Conservation (phyloP, 2,329 filamentous ascomycete species). For the Sporothrix brunneoviolacea region DNA sequence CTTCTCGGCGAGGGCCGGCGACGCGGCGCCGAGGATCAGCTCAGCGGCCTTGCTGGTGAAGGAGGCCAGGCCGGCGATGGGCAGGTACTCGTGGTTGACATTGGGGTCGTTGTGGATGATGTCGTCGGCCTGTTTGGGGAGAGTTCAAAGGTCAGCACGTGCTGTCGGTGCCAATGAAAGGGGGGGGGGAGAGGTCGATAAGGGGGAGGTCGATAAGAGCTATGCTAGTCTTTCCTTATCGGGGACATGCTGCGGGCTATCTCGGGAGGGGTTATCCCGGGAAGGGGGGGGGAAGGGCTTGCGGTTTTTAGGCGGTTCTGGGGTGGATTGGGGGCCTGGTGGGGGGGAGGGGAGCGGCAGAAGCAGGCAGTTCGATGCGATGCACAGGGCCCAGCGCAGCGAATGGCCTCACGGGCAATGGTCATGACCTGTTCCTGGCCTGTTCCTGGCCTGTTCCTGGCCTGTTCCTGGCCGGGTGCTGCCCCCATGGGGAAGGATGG, state of each 20-base stretch:
- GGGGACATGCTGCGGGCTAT: conserved; percentile 15
- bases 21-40: conserved; percentile 74
- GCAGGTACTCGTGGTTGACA: conserved; percentile 96
- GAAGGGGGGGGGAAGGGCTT: not conserved
- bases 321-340: conserved; percentile 4
- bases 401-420: conserved; percentile 16
- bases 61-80: conserved; percentile 78
- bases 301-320: conserved; percentile 9
- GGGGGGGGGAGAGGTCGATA: no score
- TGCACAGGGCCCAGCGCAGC: not conserved
- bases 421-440: conserved; percentile 9
- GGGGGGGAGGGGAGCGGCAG: not conserved
- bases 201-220: conserved; percentile 3
- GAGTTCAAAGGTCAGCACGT: not conserved
- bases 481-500: no score
- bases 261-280: conserved; percentile 11
- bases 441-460: no score
- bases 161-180: conserved; percentile 8
- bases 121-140: conserved; percentile 67
- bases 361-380: not conserved
- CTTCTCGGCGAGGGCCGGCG: conserved; percentile 76
- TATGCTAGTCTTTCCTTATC: conserved; percentile 3
- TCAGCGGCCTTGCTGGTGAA: conserved; percentile 89
- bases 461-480: conserved; percentile 5
- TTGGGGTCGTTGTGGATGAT: conserved; percentile 81